Percentiles rank a stretch among this genome's conserved stretches.
Evolutionary conservation across 176 grass and related monocot genomes (phyloP).

Genomic region (Themeda triandra): DNA sequence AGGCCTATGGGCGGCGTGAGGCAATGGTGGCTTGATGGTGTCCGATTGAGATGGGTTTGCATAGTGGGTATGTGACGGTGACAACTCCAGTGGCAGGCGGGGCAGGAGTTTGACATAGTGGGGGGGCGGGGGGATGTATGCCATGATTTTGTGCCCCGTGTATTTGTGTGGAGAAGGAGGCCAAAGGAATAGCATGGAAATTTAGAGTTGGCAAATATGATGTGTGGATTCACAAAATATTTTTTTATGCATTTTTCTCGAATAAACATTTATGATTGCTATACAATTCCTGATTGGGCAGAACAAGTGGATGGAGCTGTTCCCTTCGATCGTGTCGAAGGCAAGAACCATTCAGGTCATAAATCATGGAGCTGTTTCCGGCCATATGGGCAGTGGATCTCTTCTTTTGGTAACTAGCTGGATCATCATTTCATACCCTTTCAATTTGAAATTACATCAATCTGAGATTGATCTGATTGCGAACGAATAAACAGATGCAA

Average conservation of each 20-base stretch:
- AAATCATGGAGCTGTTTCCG: constrained; percentile 49
- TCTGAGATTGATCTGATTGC: background rate
- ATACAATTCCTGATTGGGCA: background rate
- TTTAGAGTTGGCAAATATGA: background rate
- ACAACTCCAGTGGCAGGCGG: too few relatives aligned
- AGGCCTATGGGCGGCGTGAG: background rate
- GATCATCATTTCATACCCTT: background rate
- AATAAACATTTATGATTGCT: background rate
- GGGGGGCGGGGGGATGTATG: too few relatives aligned
- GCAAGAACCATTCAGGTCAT: constrained; percentile 81
- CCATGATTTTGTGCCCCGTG: too few relatives aligned
- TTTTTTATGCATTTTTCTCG: background rate
- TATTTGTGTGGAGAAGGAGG: too few relatives aligned
- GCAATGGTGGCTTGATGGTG: background rate
- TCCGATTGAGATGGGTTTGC: background rate
- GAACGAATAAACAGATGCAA: constrained; percentile 61
- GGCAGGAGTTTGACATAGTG: too few relatives aligned
- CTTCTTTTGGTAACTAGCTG: constrained; percentile 60
- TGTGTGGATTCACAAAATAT: background rate
- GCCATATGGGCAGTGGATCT: constrained; percentile 70
- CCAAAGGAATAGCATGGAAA: background rate
- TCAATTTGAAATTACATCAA: background rate
- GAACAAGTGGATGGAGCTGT: constrained; percentile 99
- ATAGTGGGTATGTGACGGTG: too few relatives aligned
- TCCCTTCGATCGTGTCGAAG: constrained; percentile 81